Percentiles rank a stretch among this genome's conserved stretches.
These are phyloP conservation scores for Rhinocladiella mackenziei DNA, from an alignment of 2,329 filamentous ascomycete species.

Conservation along the genomic window DNA sequence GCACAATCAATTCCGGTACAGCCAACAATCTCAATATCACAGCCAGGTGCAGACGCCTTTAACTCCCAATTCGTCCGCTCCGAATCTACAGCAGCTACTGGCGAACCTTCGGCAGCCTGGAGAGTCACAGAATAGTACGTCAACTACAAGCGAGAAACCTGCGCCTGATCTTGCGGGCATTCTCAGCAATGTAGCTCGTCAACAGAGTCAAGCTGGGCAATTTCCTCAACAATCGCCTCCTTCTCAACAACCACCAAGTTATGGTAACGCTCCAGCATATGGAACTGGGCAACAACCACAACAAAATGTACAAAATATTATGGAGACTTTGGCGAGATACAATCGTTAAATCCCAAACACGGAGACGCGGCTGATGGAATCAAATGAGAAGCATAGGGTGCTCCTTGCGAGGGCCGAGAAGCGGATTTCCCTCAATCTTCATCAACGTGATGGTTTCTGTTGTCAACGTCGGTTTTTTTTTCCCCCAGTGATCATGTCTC, in stretches of 20 bases:
- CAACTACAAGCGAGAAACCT: slow-evolving; percentile 35
- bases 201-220: slow-evolving; percentile 28
- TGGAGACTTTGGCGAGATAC: slow-evolving; percentile 47
- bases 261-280: slow-evolving; percentile 18
- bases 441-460: no score
- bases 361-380: no score
- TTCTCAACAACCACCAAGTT: slow-evolving; percentile 23
- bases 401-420: no score
- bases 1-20: slow-evolving; percentile 19
- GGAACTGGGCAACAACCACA: slow-evolving; percentile 34
- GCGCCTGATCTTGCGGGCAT: slow-evolving; percentile 41
- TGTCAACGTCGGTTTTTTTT: no score
- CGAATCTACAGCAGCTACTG: slow-evolving; percentile 29
- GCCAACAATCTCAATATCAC: slow-evolving; percentile 19
- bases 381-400: no score
- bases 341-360: no score
- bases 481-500: no score
- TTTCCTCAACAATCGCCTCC: slow-evolving; percentile 7
- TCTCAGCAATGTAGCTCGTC: slow-evolving; percentile 38
- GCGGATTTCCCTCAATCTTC: no score
- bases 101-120: slow-evolving; percentile 28
- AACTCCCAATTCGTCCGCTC: slow-evolving; percentile 16
- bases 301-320: slow-evolving; percentile 46
- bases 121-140: slow-evolving; percentile 29
- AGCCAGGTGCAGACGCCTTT: slow-evolving; percentile 14